Evolutionary conservation across 768 basidiomycete genomes (phyloP), one percentile per base, ranked within the genome.

Genomic region (Gautieria morchelliformis): DNA sequence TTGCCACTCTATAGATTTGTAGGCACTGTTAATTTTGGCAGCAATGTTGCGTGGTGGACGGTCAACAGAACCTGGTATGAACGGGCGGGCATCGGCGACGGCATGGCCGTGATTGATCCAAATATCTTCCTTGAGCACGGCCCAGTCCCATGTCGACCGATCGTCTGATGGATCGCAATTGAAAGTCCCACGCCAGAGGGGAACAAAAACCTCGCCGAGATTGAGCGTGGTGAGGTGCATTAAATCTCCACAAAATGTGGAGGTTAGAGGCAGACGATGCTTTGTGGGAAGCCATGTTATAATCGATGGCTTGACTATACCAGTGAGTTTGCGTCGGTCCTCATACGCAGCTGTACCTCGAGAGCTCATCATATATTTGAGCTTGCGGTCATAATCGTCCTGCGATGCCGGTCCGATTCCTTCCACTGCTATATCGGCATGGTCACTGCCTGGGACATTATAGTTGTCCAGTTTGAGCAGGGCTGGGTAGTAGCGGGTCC

Each of bases 191-290:
- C 51, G 33, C 72, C 50, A 3, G 71, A 35, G 14, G 75, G 65
- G 42, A 76, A 4, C 75, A 52, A 0, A 64, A 62, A 9, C 76
- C 65, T 69, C 75, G 1, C 68, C 49, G 1, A 75, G 22, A 61
- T 78, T 78, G 11, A 78, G 62, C 9, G 59, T 24, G 7, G 60
- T 56, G 0, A 72, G 62, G 59, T 78, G 76, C 74, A 77, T 76
- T 0, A 71, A 56, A 52, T 78, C 74, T 0, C 59, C 59, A 12
- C 59, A 49, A 53, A 77, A 40, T 4, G 4, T n/a, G 11, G 5
- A 17, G 10, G 33, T 6, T 1, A 54, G 17, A 5, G 35, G 14
- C 6, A 44, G 39, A 0, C 54, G 66, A 3, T 32, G 52, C 0
- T 44, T 24, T 0, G 57, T 30, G 0, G 45, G 17, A 7, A 79